These are phyloP conservation scores for Myriangium duriaei DNA, from an alignment of 2,329 filamentous ascomycete species.

Conservation along the genomic window DNA sequence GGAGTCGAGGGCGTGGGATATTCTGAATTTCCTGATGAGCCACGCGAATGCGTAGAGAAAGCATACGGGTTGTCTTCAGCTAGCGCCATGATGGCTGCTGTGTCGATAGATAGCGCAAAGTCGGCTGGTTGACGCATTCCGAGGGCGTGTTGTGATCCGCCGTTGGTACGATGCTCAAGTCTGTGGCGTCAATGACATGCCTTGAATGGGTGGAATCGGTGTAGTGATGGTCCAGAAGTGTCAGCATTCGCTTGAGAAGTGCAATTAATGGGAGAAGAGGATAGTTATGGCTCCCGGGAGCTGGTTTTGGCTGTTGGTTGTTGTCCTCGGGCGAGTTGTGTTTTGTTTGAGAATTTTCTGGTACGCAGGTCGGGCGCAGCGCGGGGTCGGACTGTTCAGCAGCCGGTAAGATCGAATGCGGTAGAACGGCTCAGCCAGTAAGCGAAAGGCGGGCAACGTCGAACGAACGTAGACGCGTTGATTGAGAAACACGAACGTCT, in stretches of 20 bases:
- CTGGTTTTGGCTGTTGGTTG: no score
- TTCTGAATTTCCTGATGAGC: slow-evolving; percentile 41
- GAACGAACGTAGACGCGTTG: no score
- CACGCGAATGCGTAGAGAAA: slow-evolving; percentile 22
- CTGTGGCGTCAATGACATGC: not conserved
- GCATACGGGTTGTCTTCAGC: slow-evolving; percentile 1
- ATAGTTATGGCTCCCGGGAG: no score
- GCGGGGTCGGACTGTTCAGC: no score
- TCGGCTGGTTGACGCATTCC: slow-evolving; percentile 5
- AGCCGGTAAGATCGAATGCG: not conserved
- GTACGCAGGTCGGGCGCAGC: not conserved
- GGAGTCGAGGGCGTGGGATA: slow-evolving; percentile 58
- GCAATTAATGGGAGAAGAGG: not conserved
- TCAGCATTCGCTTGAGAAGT: slow-evolving; percentile 5
- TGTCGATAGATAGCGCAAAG: slow-evolving; percentile 5
- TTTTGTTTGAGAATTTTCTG: not conserved
- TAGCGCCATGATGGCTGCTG: not conserved
- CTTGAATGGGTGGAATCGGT: not conserved
- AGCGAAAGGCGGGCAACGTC: no score
- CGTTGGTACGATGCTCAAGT: not conserved
- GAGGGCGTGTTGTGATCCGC: not conserved
- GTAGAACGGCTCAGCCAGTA: not conserved
- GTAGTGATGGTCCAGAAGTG: not conserved
- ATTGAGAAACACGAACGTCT: no score
- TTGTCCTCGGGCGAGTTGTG: no score